These are phyloP conservation scores for Pogostemon cablin DNA, from an alignment of 257 asterid species.

Conservation along the genomic window DNA sequence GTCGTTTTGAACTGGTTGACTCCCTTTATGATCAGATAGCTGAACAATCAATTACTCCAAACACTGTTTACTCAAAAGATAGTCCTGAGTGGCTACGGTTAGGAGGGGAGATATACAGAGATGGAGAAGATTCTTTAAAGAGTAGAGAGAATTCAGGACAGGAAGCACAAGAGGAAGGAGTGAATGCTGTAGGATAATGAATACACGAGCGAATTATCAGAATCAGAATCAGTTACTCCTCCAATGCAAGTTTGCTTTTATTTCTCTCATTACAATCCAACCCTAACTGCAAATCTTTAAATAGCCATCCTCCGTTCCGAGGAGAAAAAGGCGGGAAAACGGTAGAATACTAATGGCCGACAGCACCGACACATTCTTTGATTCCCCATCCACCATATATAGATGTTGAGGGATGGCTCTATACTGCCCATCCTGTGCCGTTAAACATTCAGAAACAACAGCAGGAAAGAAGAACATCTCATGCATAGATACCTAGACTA, in stretches of 20 bases:
- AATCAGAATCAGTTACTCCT: no score
- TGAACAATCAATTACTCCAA: conserved; percentile 63
- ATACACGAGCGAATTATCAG: no score
- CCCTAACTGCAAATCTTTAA: conserved; percentile 71
- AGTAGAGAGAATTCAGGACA: no score
- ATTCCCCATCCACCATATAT: conserved; percentile 75
- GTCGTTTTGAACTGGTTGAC: conserved; percentile 71
- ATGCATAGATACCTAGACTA: not conserved
- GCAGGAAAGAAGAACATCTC: not conserved
- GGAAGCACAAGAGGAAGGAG: no score
- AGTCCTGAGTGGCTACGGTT: conserved; percentile 85
- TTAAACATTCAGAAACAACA: not conserved
- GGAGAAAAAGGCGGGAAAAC: conserved; percentile 79
- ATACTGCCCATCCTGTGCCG: conserved; percentile 68
- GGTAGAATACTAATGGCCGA: conserved; percentile 81
- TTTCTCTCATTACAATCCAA: no score
- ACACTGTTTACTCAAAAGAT: conserved; percentile 85
- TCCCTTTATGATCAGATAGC: conserved; percentile 73
- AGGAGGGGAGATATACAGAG: conserved; percentile 75
- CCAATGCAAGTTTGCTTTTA: no score
- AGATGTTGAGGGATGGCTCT: conserved; percentile 72
- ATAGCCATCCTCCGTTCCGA: conserved; percentile 94
- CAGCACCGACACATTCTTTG: conserved; percentile 69
- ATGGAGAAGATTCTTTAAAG: conserved; percentile 74
- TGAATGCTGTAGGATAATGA: no score